Evolutionary conservation across 2,329 filamentous ascomycete species (phyloP), one percentile per base, ranked within the genome.

Genomic region (Sarocladium kiliense): DNA sequence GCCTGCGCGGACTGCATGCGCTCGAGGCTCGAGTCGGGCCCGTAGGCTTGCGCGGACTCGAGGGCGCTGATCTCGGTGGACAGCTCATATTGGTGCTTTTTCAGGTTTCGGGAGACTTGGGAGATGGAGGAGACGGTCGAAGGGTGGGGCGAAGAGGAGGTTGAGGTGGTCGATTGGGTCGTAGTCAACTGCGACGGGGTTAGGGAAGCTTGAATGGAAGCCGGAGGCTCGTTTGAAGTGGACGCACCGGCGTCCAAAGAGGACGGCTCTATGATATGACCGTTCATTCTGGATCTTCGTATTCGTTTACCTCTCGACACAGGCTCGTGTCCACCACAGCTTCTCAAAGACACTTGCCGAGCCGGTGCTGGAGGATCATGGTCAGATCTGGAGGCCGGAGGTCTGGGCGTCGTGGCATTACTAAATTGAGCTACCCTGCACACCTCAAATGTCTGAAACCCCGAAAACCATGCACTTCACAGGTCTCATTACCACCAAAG

Each of bases 141-240:
- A 0, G 93, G 89, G 65, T 96, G 90, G 51, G 91, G n/a, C 86
- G 77, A 99, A 99, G 65, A 99, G 87, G 59, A 88, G 80, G 75
- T 99, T 97, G 56, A 99, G 81, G 72, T 99, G 91, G 64, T 90
- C 82, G 68, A 97, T 87, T 54, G 94, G 91, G 69, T 97, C 88
- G 75, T 97, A 97, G 71, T 96, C 86, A 70, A 75, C 80, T 82
- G 65, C 14, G 44, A 23, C 18, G 9, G 53, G 16, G 19, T 54
- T 54, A 54, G 51, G 34, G 37, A 21, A 39, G 34, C 21, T 41
- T n/a, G 18, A n/a, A 12, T 49, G 21, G 27, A 55, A 44, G 23
- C n/a, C 21, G 12, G 39, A 3, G n/a, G 44, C 25, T 51, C 26
- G n/a, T n/a, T n/a, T n/a, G n/a, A n/a, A n/a, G n/a, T n/a, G n/a